Base-by-base conservation (phyloP, 192 early-diverging fungal genomes). In the Backusella psychrophila region DNA sequence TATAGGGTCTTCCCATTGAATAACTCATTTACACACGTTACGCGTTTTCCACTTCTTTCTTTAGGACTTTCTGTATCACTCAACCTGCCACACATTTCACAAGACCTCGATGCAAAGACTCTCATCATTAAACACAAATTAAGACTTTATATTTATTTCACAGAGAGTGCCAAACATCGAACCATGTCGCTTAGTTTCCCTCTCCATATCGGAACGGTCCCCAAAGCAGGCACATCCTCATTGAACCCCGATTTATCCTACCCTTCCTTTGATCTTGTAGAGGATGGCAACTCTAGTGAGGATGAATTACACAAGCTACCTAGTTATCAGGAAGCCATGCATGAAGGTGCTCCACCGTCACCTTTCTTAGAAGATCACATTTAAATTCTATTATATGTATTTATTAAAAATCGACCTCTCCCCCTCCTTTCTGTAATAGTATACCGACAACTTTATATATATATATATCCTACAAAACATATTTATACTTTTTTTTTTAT, bases 351-450 rank as follows among this genome's bases (percentile, higher is more conserved):
- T 38, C 68, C 68, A 41, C 68, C 68, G 0, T 69, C 68, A 39
- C 68, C 68, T 35, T 69, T 69, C 36, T 23, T 69, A 23, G 68
- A 69, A 69, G 68, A 69, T 14, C 35, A 69, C n/a, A 36, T 69
- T 23, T 69, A 69, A 69, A 34, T 14, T 0, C 42, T 44, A 17
- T 15, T 44, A 7, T 56, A 56, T 56, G 53, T 56, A 56, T 56
- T 56, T 56, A 56, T 56, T 56, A 26, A 26, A 56, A 21, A n/a
- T 23, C 21, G 21, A 14, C 56, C 23, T 63, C 9, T 23, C 26
- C 21, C 21, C 29, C 23, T 29, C 23, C 4, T 29, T 59, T 29
- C 6, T 49, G 46, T 49, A 49, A 49, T 49, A 49, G 19, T 49
- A 49, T 49, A 49, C 46, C 17, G 46, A 0, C 42, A 33, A 33